Percentiles rank a stretch among this genome's conserved stretches.
These are phyloP conservation scores for Collybiopsis confluens DNA, from an alignment of 768 basidiomycete genomes.

Conservation along the genomic window DNA sequence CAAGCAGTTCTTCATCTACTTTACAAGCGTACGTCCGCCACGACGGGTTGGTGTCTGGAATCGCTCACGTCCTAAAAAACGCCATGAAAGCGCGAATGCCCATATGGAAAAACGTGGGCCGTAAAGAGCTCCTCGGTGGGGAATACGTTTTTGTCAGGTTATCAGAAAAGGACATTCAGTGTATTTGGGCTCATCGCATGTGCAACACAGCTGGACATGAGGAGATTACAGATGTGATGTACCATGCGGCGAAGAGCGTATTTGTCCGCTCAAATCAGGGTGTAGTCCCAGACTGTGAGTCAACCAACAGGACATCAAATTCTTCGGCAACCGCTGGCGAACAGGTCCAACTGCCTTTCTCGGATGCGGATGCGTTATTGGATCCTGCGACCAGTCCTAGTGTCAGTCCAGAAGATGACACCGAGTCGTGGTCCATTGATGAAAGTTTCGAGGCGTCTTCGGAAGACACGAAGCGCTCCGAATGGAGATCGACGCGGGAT, in stretches of 20 bases:
- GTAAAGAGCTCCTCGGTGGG: conserved; percentile 62
- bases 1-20: conserved; percentile 17
- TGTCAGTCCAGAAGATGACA: too few relatives aligned
- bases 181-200: conserved; percentile 64
- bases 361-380: too few relatives aligned
- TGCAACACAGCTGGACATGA: conserved; percentile 51
- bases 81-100: conserved; percentile 58
- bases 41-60: conserved; percentile 40
- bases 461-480: too few relatives aligned
- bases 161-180: conserved; percentile 49
- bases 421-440: not conserved
- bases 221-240: conserved; percentile 49
- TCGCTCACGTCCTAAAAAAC: conserved; percentile 52
- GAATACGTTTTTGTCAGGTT: conserved; percentile 59
- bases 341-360: too few relatives aligned
- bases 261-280: not conserved
- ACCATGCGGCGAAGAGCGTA: conserved; percentile 17
- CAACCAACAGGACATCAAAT: too few relatives aligned
- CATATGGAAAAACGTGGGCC: conserved; percentile 53
- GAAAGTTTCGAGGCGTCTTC: not conserved
- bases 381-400: too few relatives aligned
- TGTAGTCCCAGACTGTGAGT: not conserved
- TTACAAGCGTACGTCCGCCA: conserved; percentile 40
- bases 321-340: too few relatives aligned
- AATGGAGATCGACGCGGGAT: not conserved